Evolutionary conservation across 2,329 filamentous ascomycete genomes (phyloP).

Genomic region (Beauveria bassiana): DNA sequence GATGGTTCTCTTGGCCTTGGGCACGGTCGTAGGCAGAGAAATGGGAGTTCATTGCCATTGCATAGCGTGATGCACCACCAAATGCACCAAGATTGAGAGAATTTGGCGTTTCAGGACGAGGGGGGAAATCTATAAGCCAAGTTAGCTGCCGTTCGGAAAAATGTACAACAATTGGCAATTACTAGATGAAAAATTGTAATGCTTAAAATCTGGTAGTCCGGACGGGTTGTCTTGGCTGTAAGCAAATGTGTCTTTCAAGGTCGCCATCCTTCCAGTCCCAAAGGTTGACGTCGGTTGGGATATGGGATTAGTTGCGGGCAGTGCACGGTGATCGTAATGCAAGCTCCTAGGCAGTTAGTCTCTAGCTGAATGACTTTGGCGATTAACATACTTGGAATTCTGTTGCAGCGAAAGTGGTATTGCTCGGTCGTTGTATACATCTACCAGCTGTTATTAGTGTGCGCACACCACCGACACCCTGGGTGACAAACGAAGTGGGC

Average conservation of each 20-base stretch:
- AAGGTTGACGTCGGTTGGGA: neutral
- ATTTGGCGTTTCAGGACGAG: neutral
- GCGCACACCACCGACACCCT: neutral
- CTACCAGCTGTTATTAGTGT: neutral
- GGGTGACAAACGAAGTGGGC: neutral
- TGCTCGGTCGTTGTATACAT: conserved; percentile 1
- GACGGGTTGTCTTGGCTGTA: conserved; percentile 1
- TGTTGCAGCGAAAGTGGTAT: neutral
- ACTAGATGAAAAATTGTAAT: conserved; percentile 1
- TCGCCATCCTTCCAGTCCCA: neutral
- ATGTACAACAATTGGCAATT: neutral
- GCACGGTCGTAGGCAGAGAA: conserved; percentile 4
- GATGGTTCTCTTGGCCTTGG: neutral
- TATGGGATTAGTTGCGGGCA: conserved; percentile 6
- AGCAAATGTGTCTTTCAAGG: neutral
- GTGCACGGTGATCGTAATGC: neutral
- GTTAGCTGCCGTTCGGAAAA: neutral
- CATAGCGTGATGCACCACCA: conserved; percentile 3
- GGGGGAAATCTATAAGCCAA: neutral
- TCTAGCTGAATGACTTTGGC: neutral
- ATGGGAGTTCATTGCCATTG: conserved; percentile 3
- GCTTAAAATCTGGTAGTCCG: conserved; percentile 4
- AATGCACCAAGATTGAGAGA: conserved; percentile 1
- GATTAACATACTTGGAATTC: neutral
- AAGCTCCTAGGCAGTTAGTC: neutral